Conservation (phyloP, 2,329 filamentous ascomycete species). For the Hypomyces rosellus region DNA sequence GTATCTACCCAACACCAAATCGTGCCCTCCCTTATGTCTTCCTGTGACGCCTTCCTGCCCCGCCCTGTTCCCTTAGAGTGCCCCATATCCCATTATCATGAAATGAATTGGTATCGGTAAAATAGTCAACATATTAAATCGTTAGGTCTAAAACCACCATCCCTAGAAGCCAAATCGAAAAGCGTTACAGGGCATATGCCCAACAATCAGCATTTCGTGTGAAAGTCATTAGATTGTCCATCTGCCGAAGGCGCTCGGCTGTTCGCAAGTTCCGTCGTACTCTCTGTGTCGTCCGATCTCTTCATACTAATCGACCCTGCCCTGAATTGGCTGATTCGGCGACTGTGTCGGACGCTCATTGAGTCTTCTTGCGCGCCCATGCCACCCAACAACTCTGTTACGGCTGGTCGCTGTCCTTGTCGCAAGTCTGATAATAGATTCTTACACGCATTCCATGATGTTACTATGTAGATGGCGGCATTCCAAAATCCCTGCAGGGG, state of each 20-base stretch:
- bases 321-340: constrained; percentile 5
- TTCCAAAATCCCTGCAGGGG: constrained; percentile 86
- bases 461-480: constrained; percentile 66
- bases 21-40: too few species aligned
- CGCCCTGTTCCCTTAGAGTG: too few species aligned
- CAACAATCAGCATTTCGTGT: not conserved
- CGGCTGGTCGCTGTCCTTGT: constrained; percentile 21
- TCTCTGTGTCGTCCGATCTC: constrained; percentile 8
- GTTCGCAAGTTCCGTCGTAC: constrained; percentile 7
- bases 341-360: constrained; percentile 7
- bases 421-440: constrained; percentile 36
- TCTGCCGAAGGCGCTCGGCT: constrained; percentile 5
- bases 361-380: constrained; percentile 14
- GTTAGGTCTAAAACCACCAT: too few species aligned
- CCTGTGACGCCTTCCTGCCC: too few species aligned
- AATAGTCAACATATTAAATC: too few species aligned
- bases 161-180: too few species aligned
- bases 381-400: constrained; percentile 29
- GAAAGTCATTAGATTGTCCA: not conserved
- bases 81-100: too few species aligned
- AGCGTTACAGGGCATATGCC: not conserved
- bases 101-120: too few species aligned
- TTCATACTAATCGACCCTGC: not conserved
- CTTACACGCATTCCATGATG: constrained; percentile 59
- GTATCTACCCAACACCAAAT: too few species aligned